Base-by-base conservation (phyloP, 345 rosid genomes). In the Psidium guajava region DNA sequence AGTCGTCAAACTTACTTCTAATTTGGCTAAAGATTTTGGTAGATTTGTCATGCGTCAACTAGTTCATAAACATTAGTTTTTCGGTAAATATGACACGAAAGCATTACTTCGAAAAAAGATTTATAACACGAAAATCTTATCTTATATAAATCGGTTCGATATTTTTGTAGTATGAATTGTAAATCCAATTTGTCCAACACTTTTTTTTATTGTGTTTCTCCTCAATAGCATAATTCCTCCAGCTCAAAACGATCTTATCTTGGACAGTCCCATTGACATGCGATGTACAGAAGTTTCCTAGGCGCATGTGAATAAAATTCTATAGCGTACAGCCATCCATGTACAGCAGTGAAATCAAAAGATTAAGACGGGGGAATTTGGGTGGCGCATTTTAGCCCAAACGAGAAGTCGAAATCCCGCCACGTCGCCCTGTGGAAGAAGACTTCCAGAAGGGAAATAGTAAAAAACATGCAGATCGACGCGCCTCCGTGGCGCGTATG, bases 401-500 rank as follows among this genome's bases (percentile, higher is more conserved):
- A 81, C 84, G n/a, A 81, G 86, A 83, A 87, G 82, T 86, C 80
- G 84, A 86, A 42, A 85, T 52, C 15, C 22, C 85, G 90, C 90
- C 92, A 90, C 90, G 92, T 83, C 32, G 54, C 28, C 84, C 0
- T 6, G 42, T 8, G 44, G 44, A 20, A 11, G 77, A 3, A 64
- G 8, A 64, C 77, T 64, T 64, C 44, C 77, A 32, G 32, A 64
- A 2, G 77, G 77, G 24, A 1, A 32, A 32, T 8, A 32, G 77
- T 16, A 2, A 64, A 56, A 18, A 3, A 4, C 44, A 8, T 18
- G 0, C 44, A 11, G 24, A 16, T 64, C 77, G 13, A 64, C 77
- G 77, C 44, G 75, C 75, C 44, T 64, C 75, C 11, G 6, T 16
- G 44, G 75, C 75, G 75, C 77, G 44, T 64, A 11, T 18, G 11